Evolutionary conservation across 306 rosid genomes (phyloP), one percentile per base, ranked within the genome.

Genomic region (Vigna angularis): DNA sequence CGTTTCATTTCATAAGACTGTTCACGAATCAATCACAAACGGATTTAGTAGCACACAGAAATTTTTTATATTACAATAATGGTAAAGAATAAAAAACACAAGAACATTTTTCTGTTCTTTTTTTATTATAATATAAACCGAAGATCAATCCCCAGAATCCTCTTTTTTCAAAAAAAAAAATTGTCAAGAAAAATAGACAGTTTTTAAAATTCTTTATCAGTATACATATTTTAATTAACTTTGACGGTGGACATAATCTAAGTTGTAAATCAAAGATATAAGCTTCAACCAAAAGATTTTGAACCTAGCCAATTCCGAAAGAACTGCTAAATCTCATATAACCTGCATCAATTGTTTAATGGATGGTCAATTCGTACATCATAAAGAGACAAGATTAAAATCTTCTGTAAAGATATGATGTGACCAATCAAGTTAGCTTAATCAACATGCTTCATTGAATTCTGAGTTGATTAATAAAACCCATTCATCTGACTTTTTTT

Each of bases 391-490:
- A 73, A 57, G 17, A 57, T 78, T 64, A 71, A 83, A 83, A 78
- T 78, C 77, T 67, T 58, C 52, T 26, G 22, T 57, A 72, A 58
- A 77, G 86, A 83, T 83, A 78, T 66, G 86, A 66, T 72, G 83
- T 73, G 79, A 83, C 79, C 61, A 58, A 57, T 55, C 75, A 26
- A 24, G 17, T 47, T 48, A 34, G 38, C 82, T 47, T 70, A 64
- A 30, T 51, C 47, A 70, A 51, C 45, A 28, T 10, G 44, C 42
- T 70, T 38, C 63, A 49, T 42, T 70, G n/a, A 61, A 75, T 75
- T 74, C 42, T 61, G 9, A 75, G 55, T 75, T 70, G 2, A 58
- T 81, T 30, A 28, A 81, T 67, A 68, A 67, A 74, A 36, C 9
- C 20, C 15, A 57, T 22, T 58, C 6, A 28, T 58, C 24, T 22